phyloP scores from a whole-genome alignment of 2,329 filamentous ascomycete genomes.

The Epichloe uncinata region DNA sequence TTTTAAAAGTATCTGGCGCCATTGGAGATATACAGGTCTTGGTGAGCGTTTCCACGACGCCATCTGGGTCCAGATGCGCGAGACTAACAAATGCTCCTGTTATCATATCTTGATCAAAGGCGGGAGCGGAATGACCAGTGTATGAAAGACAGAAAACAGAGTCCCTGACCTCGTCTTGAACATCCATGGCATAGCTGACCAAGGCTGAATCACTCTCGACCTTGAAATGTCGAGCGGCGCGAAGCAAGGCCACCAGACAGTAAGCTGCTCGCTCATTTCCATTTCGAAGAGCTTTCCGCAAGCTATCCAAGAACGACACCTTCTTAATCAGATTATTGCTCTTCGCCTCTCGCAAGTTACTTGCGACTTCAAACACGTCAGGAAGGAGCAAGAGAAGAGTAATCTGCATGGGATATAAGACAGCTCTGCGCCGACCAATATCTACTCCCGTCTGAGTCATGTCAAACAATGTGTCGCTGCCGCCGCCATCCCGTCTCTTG shows the following conservation, averaged over 20 bases:
- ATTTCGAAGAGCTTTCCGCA: conserved; percentile 50
- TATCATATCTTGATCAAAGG: conserved; percentile 51
- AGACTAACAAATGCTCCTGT: conserved; percentile 54
- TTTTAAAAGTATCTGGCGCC: conserved; percentile 46
- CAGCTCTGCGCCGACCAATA: conserved; percentile 38
- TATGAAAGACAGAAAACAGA: conserved; percentile 46
- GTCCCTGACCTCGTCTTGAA: conserved; percentile 55
- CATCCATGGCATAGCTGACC: conserved; percentile 54
- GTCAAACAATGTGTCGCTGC: conserved; percentile 56
- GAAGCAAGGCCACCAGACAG: conserved; percentile 48
- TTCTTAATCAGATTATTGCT: conserved; percentile 51
- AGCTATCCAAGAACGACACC: conserved; percentile 48
- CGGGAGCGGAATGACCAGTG: conserved; percentile 30
- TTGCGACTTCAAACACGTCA: conserved; percentile 57
- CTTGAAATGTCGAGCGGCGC: conserved; percentile 50
- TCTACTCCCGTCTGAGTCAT: conserved; percentile 52
- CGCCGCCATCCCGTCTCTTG: conserved; percentile 48
- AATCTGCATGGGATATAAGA: conserved; percentile 50
- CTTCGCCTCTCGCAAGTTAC: conserved; percentile 51
- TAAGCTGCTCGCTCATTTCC: conserved; percentile 55
- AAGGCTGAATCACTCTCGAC: conserved; percentile 49
- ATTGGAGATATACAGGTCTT: conserved; percentile 42
- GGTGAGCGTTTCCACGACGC: conserved; percentile 41
- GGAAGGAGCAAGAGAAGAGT: conserved; percentile 50
- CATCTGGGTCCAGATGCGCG: conserved; percentile 46